phyloP scores from a whole-genome alignment of 495 filamentous ascomycete species.

The Aspergillus campestris region DNA sequence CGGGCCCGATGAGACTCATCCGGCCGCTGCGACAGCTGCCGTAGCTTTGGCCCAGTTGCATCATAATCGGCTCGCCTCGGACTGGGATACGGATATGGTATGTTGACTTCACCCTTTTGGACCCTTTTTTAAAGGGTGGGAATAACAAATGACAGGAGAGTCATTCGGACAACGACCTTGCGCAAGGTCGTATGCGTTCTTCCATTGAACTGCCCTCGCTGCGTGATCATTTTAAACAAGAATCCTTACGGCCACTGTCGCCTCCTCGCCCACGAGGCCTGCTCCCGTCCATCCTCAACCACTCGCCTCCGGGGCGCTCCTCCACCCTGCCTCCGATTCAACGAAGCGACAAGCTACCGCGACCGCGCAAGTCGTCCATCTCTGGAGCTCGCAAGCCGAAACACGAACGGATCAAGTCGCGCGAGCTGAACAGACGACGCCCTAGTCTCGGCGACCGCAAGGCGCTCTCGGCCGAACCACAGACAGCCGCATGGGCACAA shows the following conservation, averaged over 20 bases:
- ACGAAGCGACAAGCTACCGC: slow-evolving; percentile 50
- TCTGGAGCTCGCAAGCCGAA: slow-evolving; percentile 59
- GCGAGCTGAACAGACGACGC: slow-evolving; percentile 49
- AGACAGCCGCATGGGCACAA: slow-evolving; percentile 56
- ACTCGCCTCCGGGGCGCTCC: slow-evolving; percentile 77
- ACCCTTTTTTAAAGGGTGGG: neutral
- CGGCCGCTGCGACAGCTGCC: slow-evolving; percentile 67
- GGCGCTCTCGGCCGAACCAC: slow-evolving; percentile 75
- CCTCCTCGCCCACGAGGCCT: slow-evolving; percentile 57
- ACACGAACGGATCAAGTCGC: slow-evolving; percentile 71
- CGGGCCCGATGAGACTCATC: slow-evolving; percentile 62
- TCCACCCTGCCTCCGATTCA: slow-evolving; percentile 79
- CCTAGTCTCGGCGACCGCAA: slow-evolving; percentile 70
- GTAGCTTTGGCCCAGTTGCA: slow-evolving; percentile 84
- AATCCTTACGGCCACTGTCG: slow-evolving; percentile 55
- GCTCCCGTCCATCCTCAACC: slow-evolving; percentile 70
- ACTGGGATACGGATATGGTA: slow-evolving; percentile 82
- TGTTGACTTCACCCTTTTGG: slow-evolving; percentile 12
- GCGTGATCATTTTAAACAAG: slow-evolving; percentile 63
- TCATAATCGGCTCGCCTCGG: slow-evolving; percentile 67
- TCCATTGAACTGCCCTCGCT: slow-evolving; percentile 70
- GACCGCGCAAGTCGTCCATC: slow-evolving; percentile 78
- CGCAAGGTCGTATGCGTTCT: slow-evolving; percentile 45
- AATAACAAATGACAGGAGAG: slow-evolving; percentile 45
- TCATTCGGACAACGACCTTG: slow-evolving; percentile 62